These are phyloP conservation scores for Syzygium syzygioides DNA, from an alignment of 441 rosid genomes.

Conservation along the genomic window DNA sequence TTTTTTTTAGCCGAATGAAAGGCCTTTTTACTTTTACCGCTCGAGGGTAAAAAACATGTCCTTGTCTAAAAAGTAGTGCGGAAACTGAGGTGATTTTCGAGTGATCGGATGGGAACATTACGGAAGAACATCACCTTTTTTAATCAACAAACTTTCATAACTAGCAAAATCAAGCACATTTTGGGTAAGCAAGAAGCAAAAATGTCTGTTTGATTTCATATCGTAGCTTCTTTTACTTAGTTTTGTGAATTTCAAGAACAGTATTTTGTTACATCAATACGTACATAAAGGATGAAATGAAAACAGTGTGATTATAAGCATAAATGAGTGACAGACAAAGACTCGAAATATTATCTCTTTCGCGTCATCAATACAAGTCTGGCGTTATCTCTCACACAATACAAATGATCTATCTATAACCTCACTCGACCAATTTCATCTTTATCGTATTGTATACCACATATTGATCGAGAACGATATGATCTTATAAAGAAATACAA, in stretches of 20 bases:
- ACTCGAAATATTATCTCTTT: not conserved
- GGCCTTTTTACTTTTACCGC: not conserved
- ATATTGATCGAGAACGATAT: not conserved
- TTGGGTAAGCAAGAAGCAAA: not conserved
- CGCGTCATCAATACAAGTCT: not conserved
- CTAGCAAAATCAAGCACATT: not conserved
- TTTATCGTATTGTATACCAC: not conserved
- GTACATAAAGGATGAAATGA: not conserved
- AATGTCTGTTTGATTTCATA: fast-evolving
- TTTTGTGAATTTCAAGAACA: not conserved
- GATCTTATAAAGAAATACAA: not conserved
- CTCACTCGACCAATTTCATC: not conserved
- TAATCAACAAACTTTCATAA: too few relatives aligned
- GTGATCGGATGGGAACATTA: not conserved
- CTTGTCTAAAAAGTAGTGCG: not conserved
- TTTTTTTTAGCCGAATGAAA: not conserved
- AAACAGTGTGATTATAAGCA: not conserved
- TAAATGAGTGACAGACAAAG: not conserved
- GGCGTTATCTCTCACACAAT: fast-evolving
- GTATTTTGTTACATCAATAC: fast-evolving
- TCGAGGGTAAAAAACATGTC: not conserved
- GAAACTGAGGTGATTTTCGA: not conserved
- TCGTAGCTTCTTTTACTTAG: not conserved
- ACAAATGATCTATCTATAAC: fast-evolving
- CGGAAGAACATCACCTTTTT: not conserved